A percentile compares a stretch with the other conserved stretches of the same genome.
phyloP scores from a whole-genome alignment of 768 basidiomycete genomes.

The Melanogaster broomeanus region DNA sequence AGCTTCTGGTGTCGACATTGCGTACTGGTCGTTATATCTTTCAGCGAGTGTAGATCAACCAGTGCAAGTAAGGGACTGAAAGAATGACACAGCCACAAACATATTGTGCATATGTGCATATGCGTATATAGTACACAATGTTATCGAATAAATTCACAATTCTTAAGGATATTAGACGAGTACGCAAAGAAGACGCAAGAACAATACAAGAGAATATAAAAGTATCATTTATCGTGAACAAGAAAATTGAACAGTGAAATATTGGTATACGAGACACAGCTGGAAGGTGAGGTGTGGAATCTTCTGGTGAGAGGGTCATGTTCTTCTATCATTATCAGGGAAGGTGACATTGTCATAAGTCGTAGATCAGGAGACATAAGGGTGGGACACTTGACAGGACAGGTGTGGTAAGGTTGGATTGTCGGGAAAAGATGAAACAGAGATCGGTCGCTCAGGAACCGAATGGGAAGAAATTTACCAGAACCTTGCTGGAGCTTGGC shows the following conservation, averaged over 20 bases:
- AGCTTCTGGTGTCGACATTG: slow-evolving; percentile 33
- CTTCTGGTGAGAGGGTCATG: slow-evolving; percentile 4
- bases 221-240: not conserved
- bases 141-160: slow-evolving; percentile 6
- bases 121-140: not conserved
- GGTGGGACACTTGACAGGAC: slow-evolving; percentile 4
- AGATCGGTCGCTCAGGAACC: slow-evolving; percentile 27
- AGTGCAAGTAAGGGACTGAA: no score
- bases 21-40: not conserved
- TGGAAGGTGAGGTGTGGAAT: not conserved
- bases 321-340: slow-evolving; percentile 20
- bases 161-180: slow-evolving; percentile 2
- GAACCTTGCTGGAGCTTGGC: slow-evolving; percentile 7
- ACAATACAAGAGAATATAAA: not conserved
- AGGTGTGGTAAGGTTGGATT: slow-evolving; percentile 10
- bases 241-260: not conserved
- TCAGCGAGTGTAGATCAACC: not conserved
- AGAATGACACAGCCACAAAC: not conserved
- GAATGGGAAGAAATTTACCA: slow-evolving; percentile 8
- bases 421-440: slow-evolving; percentile 11
- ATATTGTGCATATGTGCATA: no score
- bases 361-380: slow-evolving; percentile 21
- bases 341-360: slow-evolving; percentile 26
- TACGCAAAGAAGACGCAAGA: not conserved
- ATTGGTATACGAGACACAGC: not conserved